These are phyloP conservation scores for Termitomyces sp. DNA, from an alignment of 768 basidiomycete genomes.

Conservation along the genomic window DNA sequence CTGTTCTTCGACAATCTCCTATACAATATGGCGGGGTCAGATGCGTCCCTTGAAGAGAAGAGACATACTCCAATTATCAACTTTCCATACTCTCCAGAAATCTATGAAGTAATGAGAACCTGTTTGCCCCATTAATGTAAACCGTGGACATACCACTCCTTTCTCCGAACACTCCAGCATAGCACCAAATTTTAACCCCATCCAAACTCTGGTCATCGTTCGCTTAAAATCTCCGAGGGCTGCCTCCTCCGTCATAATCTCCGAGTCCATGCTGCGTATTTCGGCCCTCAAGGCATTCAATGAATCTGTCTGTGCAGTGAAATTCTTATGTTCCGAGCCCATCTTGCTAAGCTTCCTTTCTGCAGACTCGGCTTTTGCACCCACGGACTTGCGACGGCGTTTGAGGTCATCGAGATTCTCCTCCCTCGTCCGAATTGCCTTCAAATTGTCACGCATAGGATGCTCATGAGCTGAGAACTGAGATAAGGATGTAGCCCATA, in stretches of 20 bases:
- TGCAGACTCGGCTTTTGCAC: constrained; percentile 70
- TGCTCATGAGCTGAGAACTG: constrained; percentile 70
- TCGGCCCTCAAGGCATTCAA: constrained; percentile 69
- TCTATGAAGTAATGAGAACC: constrained; percentile 23
- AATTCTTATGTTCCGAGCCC: constrained; percentile 84
- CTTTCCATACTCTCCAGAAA: constrained; percentile 51
- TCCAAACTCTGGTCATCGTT: constrained; percentile 54
- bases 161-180: constrained; percentile 82
- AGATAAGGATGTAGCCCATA: constrained; percentile 61
- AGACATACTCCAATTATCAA: constrained; percentile 37
- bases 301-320: constrained; percentile 63
- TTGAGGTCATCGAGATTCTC: constrained; percentile 77
- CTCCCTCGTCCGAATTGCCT: constrained; percentile 77
- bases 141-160: constrained; percentile 41
- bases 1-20: constrained; percentile 78
- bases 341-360: constrained; percentile 90
- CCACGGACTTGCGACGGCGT: constrained; percentile 60
- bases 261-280: constrained; percentile 71
- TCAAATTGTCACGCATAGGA: constrained; percentile 68
- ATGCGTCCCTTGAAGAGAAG: background rate
- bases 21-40: background rate
- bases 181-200: constrained; percentile 86
- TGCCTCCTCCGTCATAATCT: constrained; percentile 81
- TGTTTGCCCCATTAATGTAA: background rate
- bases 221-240: constrained; percentile 82